A percentile compares a stretch with the other conserved stretches of the same genome.
Conservation (phyloP, 192 early-diverging fungal species). For the Backusella macrospora region DNA sequence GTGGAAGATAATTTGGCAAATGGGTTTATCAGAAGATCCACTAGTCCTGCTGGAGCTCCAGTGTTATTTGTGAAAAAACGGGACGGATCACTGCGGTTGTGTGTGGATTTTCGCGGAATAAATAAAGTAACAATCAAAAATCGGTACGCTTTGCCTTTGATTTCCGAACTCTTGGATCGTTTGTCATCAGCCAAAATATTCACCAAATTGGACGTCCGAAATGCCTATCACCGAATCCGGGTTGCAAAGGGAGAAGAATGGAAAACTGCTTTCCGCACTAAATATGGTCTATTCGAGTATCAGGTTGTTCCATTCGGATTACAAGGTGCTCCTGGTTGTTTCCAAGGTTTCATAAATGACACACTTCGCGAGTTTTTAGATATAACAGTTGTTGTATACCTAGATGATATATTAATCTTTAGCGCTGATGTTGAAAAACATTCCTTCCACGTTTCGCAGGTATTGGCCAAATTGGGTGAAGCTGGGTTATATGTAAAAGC, state of each 20-base stretch:
- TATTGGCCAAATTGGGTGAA: conserved; percentile 11
- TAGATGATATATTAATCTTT: conserved; percentile 48
- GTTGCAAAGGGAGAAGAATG: conserved; percentile 15
- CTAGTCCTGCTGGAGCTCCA: conserved; percentile 42
- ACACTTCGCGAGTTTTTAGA: conserved; percentile 45
- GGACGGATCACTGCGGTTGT: conserved; percentile 30
- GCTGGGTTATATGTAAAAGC: not conserved
- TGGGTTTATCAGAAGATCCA: conserved; percentile 20
- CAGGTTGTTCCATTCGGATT: conserved; percentile 67
- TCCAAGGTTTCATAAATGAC: conserved; percentile 55
- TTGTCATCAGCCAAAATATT: conserved; percentile 22
- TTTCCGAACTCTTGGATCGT: conserved; percentile 41
- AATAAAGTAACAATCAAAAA: conserved; percentile 52
- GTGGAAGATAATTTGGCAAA: conserved; percentile 13
- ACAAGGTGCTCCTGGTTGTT: conserved; percentile 59
- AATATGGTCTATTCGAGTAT: conserved; percentile 54
- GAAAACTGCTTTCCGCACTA: conserved; percentile 51
- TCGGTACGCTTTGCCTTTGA: conserved; percentile 44
- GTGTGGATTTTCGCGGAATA: conserved; percentile 49
- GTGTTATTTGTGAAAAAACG: conserved; percentile 56
- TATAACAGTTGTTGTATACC: conserved; percentile 38
- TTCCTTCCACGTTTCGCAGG: conserved; percentile 11
- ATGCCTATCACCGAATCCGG: conserved; percentile 15
- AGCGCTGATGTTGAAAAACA: conserved; percentile 32
- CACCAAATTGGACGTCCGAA: conserved; percentile 34